Conservation (phyloP, 2,329 filamentous ascomycete genomes). For the Epichloe coenophiala region DNA sequence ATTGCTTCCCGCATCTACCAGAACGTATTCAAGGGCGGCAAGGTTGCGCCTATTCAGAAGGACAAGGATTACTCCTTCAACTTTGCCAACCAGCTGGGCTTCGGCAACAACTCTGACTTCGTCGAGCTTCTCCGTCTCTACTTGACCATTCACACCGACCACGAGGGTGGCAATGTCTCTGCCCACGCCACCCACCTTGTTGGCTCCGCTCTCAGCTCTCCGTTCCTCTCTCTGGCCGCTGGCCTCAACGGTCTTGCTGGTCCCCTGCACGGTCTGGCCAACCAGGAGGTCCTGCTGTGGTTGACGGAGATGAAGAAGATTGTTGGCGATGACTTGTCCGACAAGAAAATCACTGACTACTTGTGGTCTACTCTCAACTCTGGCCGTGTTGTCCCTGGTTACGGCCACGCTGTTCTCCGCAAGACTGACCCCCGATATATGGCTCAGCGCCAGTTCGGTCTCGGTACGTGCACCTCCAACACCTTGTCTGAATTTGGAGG, state of each 20-base stretch:
- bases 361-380: constrained; percentile 94
- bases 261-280: constrained; percentile 95
- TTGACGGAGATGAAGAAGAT: constrained; percentile 97
- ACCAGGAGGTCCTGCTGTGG: constrained; percentile 99
- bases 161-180: constrained; percentile 98
- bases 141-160: constrained; percentile 98
- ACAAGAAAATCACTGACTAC: constrained; percentile 96
- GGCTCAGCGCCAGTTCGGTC: constrained; percentile 93
- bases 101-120: constrained; percentile 89
- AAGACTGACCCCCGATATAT: constrained; percentile 99
- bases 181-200: constrained; percentile 98
- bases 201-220: constrained; percentile 89
- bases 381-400: constrained; percentile 93
- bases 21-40: constrained; percentile 99
- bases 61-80: constrained; percentile 99
- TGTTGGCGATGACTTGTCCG: constrained; percentile 87
- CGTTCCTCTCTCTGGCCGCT: constrained; percentile 90
- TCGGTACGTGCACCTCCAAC: constrained; percentile 26
- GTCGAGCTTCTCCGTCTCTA: constrained; percentile 97
- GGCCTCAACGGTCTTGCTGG: constrained; percentile 97
- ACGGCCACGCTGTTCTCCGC: constrained; percentile 96
- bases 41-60: constrained; percentile 90
- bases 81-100: constrained; percentile 98
- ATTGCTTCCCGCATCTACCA: constrained; percentile 98
- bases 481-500: neutral